These are phyloP conservation scores for Scutellaria minor DNA, from an alignment of 257 asterid species.

Conservation along the genomic window DNA sequence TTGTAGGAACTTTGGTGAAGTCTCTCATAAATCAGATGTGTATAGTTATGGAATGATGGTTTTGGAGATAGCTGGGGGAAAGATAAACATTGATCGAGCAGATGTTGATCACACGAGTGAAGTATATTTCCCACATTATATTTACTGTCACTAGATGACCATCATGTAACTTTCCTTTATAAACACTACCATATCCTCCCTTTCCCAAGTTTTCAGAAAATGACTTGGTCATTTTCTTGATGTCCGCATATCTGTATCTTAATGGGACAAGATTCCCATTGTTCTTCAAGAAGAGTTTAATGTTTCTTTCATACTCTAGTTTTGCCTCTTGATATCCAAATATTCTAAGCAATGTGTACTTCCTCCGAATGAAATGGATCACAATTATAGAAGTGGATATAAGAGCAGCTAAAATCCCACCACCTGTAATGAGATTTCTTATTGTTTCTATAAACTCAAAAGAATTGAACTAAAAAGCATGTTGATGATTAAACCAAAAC, in stretches of 20 bases:
- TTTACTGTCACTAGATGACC: slow-evolving; percentile 42
- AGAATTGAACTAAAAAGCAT: no score
- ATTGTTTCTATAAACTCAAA: neutral
- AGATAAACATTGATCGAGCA: neutral
- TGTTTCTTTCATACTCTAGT: neutral
- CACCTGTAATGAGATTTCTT: slow-evolving; percentile 9
- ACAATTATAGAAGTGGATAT: neutral
- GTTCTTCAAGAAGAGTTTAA: slow-evolving; percentile 9
- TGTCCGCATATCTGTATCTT: slow-evolving; percentile 36
- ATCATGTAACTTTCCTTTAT: slow-evolving; percentile 38
- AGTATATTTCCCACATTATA: slow-evolving; percentile 37
- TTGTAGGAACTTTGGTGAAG: slow-evolving; percentile 40
- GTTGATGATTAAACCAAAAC: no score
- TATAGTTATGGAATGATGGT: slow-evolving; percentile 52
- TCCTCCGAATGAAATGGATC: neutral
- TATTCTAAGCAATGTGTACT: no score
- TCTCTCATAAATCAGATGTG: slow-evolving; percentile 51
- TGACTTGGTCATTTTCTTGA: slow-evolving; percentile 37
- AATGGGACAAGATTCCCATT: slow-evolving; percentile 24
- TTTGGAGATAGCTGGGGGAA: slow-evolving; percentile 38
- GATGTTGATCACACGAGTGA: slow-evolving; percentile 29
- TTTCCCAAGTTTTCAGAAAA: slow-evolving; percentile 39
- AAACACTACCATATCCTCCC: slow-evolving; percentile 48
- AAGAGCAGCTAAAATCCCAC: slow-evolving; percentile 3
- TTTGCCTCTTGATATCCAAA: neutral